These are phyloP conservation scores for Diaporthe eres DNA, from an alignment of 2,329 filamentous ascomycete genomes.

Conservation along the genomic window DNA sequence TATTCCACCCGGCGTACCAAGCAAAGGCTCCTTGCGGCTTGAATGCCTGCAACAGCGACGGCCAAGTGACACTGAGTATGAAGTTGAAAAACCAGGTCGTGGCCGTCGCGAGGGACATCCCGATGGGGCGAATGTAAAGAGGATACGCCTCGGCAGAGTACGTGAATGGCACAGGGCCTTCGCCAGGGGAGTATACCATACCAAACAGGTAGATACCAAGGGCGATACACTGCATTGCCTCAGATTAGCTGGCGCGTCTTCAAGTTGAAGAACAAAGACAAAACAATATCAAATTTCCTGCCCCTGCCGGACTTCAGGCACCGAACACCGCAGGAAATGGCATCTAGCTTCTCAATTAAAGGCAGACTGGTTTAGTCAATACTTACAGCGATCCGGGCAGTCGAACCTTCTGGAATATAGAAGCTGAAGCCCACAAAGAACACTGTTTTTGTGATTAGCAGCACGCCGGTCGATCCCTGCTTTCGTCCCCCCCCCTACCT, in stretches of 20 bases:
- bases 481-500: background rate
- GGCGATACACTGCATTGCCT: slow-evolving; percentile 53
- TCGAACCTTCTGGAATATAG: slow-evolving; percentile 55
- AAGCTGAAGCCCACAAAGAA: slow-evolving; percentile 64
- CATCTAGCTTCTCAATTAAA: too few relatives aligned
- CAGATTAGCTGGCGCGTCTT: background rate
- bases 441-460: slow-evolving; percentile 42
- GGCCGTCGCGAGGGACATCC: slow-evolving; percentile 71
- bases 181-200: slow-evolving; percentile 70
- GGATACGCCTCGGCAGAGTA: slow-evolving; percentile 78
- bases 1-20: slow-evolving; percentile 65
- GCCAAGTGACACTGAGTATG: slow-evolving; percentile 61
- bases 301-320: too few relatives aligned
- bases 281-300: too few relatives aligned
- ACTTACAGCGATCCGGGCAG: slow-evolving; percentile 53
- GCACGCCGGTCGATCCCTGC: background rate
- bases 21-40: slow-evolving; percentile 62
- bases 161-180: slow-evolving; percentile 75
- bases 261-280: background rate
- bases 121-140: slow-evolving; percentile 72
- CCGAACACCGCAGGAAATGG: too few relatives aligned
- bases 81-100: slow-evolving; percentile 66
- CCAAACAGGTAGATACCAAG: slow-evolving; percentile 65
- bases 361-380: background rate
- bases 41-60: slow-evolving; percentile 59